Conservation (phyloP, 192 early-diverging fungal species). For the Backusella liffmaniae region DNA sequence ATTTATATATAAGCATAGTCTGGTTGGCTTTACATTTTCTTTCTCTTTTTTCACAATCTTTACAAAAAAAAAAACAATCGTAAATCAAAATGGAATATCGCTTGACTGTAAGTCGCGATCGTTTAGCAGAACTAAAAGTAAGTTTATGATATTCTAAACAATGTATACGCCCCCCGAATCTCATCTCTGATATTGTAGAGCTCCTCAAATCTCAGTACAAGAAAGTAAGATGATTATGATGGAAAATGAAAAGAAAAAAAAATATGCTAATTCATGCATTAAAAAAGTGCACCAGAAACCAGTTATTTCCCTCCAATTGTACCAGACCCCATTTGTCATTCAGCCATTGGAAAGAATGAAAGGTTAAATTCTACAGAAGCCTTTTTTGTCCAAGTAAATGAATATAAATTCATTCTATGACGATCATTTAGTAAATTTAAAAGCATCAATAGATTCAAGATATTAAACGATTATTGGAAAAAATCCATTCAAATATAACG, state of each 20-base stretch:
- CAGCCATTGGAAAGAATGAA: background rate
- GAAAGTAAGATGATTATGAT: background rate
- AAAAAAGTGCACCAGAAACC: background rate
- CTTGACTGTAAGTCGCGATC: slow-evolving; percentile 20
- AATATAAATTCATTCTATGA: background rate
- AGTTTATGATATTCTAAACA: background rate
- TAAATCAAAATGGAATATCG: slow-evolving; percentile 13
- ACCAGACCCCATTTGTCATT: background rate
- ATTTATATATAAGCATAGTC: background rate
- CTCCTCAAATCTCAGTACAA: background rate
- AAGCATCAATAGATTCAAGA: slow-evolving; percentile 15
- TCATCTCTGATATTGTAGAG: background rate
- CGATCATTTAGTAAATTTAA: no score
- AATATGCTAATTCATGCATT: background rate
- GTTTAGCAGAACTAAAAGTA: slow-evolving; percentile 20
- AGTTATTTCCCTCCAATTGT: background rate
- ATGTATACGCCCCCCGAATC: no score
- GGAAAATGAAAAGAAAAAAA: background rate
- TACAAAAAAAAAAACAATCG: background rate
- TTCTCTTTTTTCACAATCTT: background rate
- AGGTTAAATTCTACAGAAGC: background rate
- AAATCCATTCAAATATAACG: slow-evolving; percentile 23
- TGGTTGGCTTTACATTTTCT: background rate
- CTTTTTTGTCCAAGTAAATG: background rate
- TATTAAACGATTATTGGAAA: slow-evolving; percentile 21